Evolutionary conservation across 129 eudicot species (phyloP).

Genomic region (Saposhnikovia divaricata): DNA sequence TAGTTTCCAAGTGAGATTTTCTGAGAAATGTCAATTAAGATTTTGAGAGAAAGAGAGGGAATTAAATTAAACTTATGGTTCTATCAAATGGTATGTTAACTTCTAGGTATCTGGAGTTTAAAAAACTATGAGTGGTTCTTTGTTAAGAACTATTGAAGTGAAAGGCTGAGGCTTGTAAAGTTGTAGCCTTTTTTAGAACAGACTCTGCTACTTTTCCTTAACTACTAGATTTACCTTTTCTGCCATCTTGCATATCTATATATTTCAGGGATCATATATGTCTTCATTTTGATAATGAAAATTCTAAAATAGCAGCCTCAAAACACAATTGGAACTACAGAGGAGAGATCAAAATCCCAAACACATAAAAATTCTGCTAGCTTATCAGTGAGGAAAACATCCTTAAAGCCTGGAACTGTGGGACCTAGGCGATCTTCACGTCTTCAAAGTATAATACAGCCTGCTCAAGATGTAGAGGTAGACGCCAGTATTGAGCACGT

Average conservation of each 20-base stretch:
- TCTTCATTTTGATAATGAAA: slow-evolving; percentile 23
- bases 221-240: background rate
- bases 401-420: background rate
- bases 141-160: no score
- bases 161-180: no score
- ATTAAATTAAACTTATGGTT: no score
- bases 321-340: background rate
- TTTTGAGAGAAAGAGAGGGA: no score
- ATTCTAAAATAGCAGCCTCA: background rate
- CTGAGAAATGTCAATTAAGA: no score
- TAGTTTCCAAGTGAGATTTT: no score
- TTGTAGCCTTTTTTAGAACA: background rate
- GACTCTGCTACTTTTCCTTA: background rate
- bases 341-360: background rate
- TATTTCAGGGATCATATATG: background rate
- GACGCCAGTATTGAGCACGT: slow-evolving; percentile 14
- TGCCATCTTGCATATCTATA: background rate
- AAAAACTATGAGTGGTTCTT: no score
- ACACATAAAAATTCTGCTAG: background rate
- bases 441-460: slow-evolving; percentile 4
- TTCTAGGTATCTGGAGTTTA: no score
- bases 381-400: slow-evolving; percentile 10
- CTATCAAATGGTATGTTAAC: no score
- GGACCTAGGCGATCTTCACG: slow-evolving; percentile 34
- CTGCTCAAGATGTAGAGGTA: slow-evolving; percentile 7